phyloP scores from a whole-genome alignment of 768 basidiomycete species.

The Xerocomellus dryophilus region DNA sequence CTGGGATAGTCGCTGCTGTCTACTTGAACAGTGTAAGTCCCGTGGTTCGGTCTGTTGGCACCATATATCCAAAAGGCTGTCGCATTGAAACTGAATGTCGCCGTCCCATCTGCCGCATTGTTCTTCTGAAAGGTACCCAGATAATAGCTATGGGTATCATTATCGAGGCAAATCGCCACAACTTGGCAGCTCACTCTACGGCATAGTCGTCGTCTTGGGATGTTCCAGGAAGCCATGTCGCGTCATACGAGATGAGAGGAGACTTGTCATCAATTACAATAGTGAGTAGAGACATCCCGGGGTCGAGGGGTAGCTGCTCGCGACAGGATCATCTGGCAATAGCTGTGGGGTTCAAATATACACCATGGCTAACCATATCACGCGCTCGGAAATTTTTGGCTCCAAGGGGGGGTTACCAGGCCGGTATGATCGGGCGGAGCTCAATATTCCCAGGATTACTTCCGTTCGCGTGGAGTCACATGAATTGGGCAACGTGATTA shows the following conservation, averaged over 20 bases:
- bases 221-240: slow-evolving; percentile 22
- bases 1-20: slow-evolving; percentile 33
- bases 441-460: not conserved
- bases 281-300: slow-evolving; percentile 24
- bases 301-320: not conserved
- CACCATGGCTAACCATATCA: too few relatives aligned
- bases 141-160: slow-evolving; percentile 31
- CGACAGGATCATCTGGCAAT: not conserved
- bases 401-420: too few relatives aligned
- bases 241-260: slow-evolving; percentile 28
- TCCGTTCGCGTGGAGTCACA: not conserved
- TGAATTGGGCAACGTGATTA: slow-evolving; percentile 1
- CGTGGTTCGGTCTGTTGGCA: slow-evolving; percentile 47
- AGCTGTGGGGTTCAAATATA: not conserved
- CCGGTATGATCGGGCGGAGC: not conserved
- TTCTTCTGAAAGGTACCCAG: slow-evolving; percentile 41
- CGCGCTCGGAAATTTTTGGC: not conserved
- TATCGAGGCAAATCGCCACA: not conserved
- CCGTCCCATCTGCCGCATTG: slow-evolving; percentile 30
- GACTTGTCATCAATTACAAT: slow-evolving; percentile 31
- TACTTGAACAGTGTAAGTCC: slow-evolving; percentile 42
- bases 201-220: slow-evolving; percentile 16
- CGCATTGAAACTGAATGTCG: slow-evolving; percentile 48
- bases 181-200: slow-evolving; percentile 12
- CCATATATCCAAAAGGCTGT: slow-evolving; percentile 49